Base-by-base conservation (phyloP, 192 early-diverging fungal genomes). In the Backusella westeae region DNA sequence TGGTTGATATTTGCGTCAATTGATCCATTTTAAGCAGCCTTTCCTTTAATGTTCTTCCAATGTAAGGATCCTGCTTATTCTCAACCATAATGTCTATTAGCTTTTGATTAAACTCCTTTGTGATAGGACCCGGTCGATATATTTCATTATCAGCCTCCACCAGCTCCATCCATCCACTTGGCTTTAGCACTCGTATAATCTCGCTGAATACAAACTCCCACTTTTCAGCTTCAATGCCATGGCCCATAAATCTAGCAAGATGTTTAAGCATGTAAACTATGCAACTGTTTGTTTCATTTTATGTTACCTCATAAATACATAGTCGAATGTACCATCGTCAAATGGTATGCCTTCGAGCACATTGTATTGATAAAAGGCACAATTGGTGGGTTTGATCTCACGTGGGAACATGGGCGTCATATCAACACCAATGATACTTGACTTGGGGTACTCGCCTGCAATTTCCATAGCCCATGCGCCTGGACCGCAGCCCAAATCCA, bases 91-190 rank as follows among this genome's bases (percentile, higher is more conserved):
- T 44, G 17, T 77, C 70, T 3, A 72, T 63, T 7, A 80, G 41
- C n/a, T 29, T 39, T 36, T 74, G 39, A 67, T 80, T 77, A 38
- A 63, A 78, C 52, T 75, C 26, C 1, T 42, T 42, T 29, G 76
- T 78, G 12, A 75, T 59, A 0, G 83, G 83, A 3, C 84, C 84
- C 23, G 75, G 73, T 38, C 78, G 76, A 35, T 77, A 74, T 36
- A 74, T 46, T 41, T 80, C 74, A 35, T 67, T 41, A 44, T 81
- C 80, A 6, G 35, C 49, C 56, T 89, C 87, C 1, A 84, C 67
- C 15, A 89, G 35, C 63, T 88, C 87, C 41, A 88, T 73, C 77
- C 77, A 88, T 14, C 88, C 87, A 10, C 81, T 86, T 41, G 87
- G 85, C 34, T 89, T 88, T 14, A 83, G 46, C 6, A 88, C 81